Base-by-base conservation (phyloP, 2,329 filamentous ascomycete genomes). In the Thielaviopsis populi region DNA sequence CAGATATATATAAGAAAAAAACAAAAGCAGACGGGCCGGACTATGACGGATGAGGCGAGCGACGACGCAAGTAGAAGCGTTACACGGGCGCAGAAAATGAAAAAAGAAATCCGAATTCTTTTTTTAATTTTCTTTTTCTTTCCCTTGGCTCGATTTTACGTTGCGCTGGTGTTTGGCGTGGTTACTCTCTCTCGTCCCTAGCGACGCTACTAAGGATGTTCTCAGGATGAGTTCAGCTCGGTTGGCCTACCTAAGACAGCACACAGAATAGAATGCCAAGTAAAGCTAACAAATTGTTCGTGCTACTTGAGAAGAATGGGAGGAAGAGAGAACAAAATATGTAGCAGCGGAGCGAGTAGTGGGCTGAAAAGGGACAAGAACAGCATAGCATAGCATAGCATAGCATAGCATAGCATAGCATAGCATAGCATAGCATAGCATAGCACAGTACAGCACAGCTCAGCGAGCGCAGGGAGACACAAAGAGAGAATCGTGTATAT, bases 181-280 rank as follows among this genome's bases (percentile, higher is more conserved):
- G 33, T 42, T 60, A 50, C 27, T n/a, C n/a, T 33, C 53, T 56
- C n/a, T 33, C 53, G 33, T 56, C 53, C 53, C 53, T 56, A 33
- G 17, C 42, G 42, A 46, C n/a, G 42, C n/a, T 46, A 15, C 53
- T 13, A 56, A 56, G 53, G 53, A 54, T 54, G 50, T 30, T 54
- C 50, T 54, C 27, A 54, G 50, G 50, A 56, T 56, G 27, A 37
- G 53, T 56, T 56, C 53, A 56, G 53, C 53, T 56, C 53, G 53
- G 53, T n/a, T 56, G 53, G 53, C 27, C 53, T 56, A 13, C 59
- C 41, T 40, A 61, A 48, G 40, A 46, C 17, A 48, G 41, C 33
- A 37, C 53, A 37, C 53, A 56, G 53, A 27, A 56, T 46, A 56
- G 53, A 27, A 56, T 46, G 41, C 59, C 41, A 48, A 56, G 46